Evolutionary conservation across 257 asterid genomes (phyloP).

Genomic region (Capsicum baccatum): DNA sequence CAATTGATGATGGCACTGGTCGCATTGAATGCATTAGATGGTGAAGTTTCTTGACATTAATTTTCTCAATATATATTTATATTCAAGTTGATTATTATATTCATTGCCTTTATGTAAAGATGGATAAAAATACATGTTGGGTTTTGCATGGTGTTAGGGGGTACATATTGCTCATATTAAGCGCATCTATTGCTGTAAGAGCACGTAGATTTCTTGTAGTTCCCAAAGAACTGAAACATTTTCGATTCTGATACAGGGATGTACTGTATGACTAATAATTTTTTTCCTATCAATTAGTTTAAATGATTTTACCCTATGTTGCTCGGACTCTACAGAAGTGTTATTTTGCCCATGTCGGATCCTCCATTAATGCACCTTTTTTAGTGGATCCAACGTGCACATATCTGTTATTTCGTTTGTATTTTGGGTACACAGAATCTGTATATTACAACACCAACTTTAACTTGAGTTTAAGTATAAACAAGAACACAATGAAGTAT

Average conservation of each 20-base stretch:
- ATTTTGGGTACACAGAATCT: too few relatives aligned
- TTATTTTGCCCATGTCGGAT: too few relatives aligned
- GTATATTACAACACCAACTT: too few relatives aligned
- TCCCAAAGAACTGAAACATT: background rate
- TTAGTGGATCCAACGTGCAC: too few relatives aligned
- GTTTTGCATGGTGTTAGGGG: background rate
- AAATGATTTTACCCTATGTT: background rate
- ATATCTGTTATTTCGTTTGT: too few relatives aligned
- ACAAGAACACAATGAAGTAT: too few relatives aligned
- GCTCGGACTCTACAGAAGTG: too few relatives aligned
- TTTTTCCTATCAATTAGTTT: background rate
- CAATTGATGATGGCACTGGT: too few relatives aligned
- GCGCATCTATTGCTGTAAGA: conserved; percentile 5
- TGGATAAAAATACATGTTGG: background rate
- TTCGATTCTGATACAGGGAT: background rate
- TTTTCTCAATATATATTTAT: background rate
- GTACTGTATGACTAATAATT: background rate
- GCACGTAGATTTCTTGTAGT: background rate
- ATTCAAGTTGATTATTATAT: background rate
- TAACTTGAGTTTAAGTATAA: too few relatives aligned
- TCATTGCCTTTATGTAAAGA: background rate
- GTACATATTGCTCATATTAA: background rate
- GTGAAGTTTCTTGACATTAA: too few relatives aligned
- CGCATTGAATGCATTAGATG: too few relatives aligned
- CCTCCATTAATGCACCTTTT: too few relatives aligned